Percentiles rank a stretch among this genome's conserved stretches.
These are phyloP conservation scores for Naganishia onofrii DNA, from an alignment of 768 basidiomycete genomes.

Conservation along the genomic window DNA sequence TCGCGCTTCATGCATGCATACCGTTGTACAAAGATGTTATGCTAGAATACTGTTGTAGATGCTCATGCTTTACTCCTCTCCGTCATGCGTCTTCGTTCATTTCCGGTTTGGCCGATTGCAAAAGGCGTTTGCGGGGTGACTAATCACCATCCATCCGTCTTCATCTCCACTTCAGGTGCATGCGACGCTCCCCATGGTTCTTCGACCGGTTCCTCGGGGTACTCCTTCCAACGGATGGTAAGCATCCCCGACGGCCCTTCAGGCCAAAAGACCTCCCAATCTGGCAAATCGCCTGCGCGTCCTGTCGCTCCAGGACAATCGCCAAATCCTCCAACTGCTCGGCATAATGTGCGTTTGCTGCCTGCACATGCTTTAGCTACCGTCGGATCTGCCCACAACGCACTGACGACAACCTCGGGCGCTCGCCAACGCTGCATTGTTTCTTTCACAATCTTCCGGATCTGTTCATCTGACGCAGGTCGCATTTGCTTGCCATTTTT, in stretches of 20 bases:
- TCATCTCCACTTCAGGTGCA: slow-evolving; percentile 14
- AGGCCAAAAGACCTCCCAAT: slow-evolving; percentile 33
- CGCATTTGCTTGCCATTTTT: slow-evolving; percentile 13
- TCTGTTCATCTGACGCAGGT: slow-evolving; percentile 19
- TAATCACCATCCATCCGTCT: slow-evolving; percentile 7
- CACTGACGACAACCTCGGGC: slow-evolving; percentile 39
- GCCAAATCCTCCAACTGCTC: slow-evolving; percentile 45
- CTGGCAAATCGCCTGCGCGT: slow-evolving; percentile 31
- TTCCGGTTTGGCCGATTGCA: neutral
- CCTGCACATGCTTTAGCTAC: slow-evolving; percentile 41
- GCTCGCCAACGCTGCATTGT: slow-evolving; percentile 40
- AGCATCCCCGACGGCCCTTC: slow-evolving; percentile 12
- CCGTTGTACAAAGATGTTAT: slow-evolving; percentile 15
- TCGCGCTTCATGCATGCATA: neutral
- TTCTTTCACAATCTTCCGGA: slow-evolving; percentile 37
- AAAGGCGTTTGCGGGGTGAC: neutral
- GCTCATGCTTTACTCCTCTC: neutral
- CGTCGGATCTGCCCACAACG: slow-evolving; percentile 43
- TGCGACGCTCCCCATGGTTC: slow-evolving; percentile 11
- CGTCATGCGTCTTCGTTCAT: neutral
- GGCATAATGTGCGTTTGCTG: slow-evolving; percentile 42
- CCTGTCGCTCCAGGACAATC: slow-evolving; percentile 37
- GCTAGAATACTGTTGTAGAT: slow-evolving; percentile 17
- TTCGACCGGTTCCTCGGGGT: slow-evolving; percentile 13
- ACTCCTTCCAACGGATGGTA: slow-evolving; percentile 16